Evolutionary conservation across 1,284 basidiomycete genomes (phyloP).

Genomic region (Moniliella sp.): DNA sequence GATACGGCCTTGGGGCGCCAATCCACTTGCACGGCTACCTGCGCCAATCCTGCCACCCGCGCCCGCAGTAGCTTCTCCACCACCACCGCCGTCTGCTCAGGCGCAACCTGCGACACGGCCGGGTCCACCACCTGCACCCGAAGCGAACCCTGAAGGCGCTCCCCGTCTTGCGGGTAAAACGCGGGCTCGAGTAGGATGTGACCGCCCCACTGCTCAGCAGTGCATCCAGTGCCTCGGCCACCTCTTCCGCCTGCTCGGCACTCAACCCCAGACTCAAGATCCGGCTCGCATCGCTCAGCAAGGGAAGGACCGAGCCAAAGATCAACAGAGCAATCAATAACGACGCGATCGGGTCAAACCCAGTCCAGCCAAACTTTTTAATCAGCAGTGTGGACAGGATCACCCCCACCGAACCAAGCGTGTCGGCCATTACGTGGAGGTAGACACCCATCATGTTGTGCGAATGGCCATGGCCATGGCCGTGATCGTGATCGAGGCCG

Average conservation of each 20-base stretch:
- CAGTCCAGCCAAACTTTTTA: slow-evolving; percentile 93
- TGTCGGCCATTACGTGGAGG: slow-evolving; percentile 42
- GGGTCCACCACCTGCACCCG: slow-evolving; percentile 4
- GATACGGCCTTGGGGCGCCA: not conserved
- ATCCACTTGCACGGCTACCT: not conserved
- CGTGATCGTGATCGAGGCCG: slow-evolving; percentile 30
- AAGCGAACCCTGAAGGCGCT: slow-evolving; percentile 23
- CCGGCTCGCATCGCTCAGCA: slow-evolving; percentile 76
- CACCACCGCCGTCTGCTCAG: slow-evolving; percentile 37
- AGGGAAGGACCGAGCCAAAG: slow-evolving; percentile 75
- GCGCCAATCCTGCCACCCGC: not conserved
- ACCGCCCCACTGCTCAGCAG: too few species aligned
- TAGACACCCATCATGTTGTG: slow-evolving; percentile 99
- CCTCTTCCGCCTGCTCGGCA: slow-evolving; percentile 44
- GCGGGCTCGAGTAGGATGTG: slow-evolving; percentile 53
- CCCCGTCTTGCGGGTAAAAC: slow-evolving; percentile 87
- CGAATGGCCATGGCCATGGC: slow-evolving; percentile 46
- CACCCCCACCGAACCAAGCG: slow-evolving; percentile 74
- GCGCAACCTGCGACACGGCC: slow-evolving; percentile 2
- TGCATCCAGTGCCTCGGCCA: slow-evolving; percentile 53
- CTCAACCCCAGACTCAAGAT: slow-evolving; percentile 69
- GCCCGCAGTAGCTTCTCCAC: slow-evolving; percentile 41
- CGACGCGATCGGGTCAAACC: slow-evolving; percentile 92
- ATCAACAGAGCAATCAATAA: slow-evolving; percentile 88
- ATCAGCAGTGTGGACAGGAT: slow-evolving; percentile 91